Evolutionary conservation across 306 rosid species (phyloP).

Genomic region (Ceratonia siliqua): DNA sequence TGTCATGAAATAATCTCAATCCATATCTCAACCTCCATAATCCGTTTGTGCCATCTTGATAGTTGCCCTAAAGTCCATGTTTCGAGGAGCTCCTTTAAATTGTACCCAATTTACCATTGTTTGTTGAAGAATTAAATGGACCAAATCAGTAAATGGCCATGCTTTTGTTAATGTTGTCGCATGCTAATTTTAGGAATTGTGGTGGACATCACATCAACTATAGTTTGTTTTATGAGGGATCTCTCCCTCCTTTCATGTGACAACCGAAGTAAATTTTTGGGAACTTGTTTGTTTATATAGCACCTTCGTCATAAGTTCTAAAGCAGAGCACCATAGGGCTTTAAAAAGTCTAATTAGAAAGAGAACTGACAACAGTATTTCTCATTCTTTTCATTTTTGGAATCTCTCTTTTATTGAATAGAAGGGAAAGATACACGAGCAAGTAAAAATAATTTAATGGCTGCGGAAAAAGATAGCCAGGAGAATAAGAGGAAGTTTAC

Average conservation of each 20-base stretch:
- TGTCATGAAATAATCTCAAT: no score
- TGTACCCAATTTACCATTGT: neutral
- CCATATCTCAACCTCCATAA: neutral
- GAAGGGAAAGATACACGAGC: no score
- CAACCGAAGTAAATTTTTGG: slow-evolving; percentile 23
- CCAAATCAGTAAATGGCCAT: slow-evolving; percentile 18
- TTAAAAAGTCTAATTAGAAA: no score
- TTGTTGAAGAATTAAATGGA: slow-evolving; percentile 2
- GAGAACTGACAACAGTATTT: no score
- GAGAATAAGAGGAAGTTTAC: neutral
- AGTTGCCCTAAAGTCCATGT: slow-evolving; percentile 4
- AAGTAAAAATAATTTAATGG: no score
- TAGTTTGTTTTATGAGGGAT: neutral
- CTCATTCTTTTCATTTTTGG: no score
- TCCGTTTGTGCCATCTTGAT: neutral
- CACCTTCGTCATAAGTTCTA: no score
- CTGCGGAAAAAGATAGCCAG: neutral
- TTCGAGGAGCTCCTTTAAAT: slow-evolving; percentile 33
- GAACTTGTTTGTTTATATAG: no score
- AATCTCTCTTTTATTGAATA: no score
- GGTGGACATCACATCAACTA: slow-evolving; percentile 13
- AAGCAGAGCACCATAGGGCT: no score
- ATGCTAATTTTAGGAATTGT: slow-evolving; percentile 22
- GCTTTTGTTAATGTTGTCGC: neutral
- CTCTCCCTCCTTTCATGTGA: slow-evolving; percentile 36